Evolutionary conservation across 1,139 yeast genomes (phyloP), one percentile per base, ranked within the genome.

Genomic region (Kluyveromyces sp.): DNA sequence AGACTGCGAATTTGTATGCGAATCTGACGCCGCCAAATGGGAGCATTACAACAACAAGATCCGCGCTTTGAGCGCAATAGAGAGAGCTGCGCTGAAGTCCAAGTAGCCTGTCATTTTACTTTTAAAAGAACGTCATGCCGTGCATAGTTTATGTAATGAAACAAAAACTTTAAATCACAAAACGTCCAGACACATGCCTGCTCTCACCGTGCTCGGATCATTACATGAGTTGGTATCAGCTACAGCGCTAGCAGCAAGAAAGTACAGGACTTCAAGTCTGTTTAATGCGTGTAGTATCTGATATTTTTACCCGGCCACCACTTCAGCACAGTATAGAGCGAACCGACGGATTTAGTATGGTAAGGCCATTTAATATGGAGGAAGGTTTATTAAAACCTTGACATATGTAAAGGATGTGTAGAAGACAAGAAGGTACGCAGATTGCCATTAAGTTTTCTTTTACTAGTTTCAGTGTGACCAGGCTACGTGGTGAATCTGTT

Each of bases 1-100:
- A 20, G 81, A 73, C 25, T 48, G 77, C 46, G 75, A 76, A 26
- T 56, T 60, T 29, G 63, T 79, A 9, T 43, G 52, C 37, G 50
- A 53, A 18, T 46, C 58, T 1, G 56, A 54, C 32, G 53, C 53
- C 12, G 51, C 56, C 15, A 49, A 48, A 19, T 67, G 71, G 71
- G 56, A 54, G 17, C 46, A 51, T 6, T 67, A 61, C 49, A 52
- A 55, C 41, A 43, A 44, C 36, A 65, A 66, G 39, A 57, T 66
- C 6, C 49, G 54, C 6, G 66, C 67, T 2, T 45, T 68, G 37
- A 58, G 65, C 41, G 51, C 51, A 35, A 47, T 67, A 22, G 69
- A 66, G 41, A 22, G 9, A 9, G 26, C 26, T 22, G 26, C 26
- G 6, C 9, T 9, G 8, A 22, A 22, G 9, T 6, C 26, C 26